Evolutionary conservation across 495 filamentous ascomycete genomes (phyloP).

Genomic region (Pseudomonodictys pantanalensis): DNA sequence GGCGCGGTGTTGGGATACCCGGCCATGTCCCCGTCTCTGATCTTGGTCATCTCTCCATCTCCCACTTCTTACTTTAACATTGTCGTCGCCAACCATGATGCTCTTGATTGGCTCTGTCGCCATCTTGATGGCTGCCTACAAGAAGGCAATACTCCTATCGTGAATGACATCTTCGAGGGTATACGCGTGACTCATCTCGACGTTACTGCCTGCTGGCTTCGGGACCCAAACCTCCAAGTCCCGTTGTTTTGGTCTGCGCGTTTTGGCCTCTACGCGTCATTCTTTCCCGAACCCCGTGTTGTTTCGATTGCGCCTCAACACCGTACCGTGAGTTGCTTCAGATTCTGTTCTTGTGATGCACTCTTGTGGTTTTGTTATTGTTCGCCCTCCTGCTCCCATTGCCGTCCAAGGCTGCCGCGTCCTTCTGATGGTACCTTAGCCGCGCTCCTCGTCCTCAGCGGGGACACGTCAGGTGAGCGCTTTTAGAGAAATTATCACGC

Average conservation of each 20-base stretch:
- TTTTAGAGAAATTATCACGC: no score
- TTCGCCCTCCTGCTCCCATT: background rate
- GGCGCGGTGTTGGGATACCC: constrained; percentile 9
- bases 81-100: background rate
- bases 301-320: constrained; percentile 25
- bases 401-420: no score
- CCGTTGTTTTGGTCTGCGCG: background rate
- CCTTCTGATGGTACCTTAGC: no score
- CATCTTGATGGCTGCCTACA: background rate
- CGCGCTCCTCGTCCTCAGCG: no score
- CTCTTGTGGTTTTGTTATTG: background rate
- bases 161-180: background rate
- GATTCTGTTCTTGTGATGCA: background rate
- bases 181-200: background rate
- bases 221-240: background rate
- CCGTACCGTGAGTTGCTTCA: constrained; percentile 1
- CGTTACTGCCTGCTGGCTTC: background rate
- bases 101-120: background rate
- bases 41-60: background rate
- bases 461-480: no score
- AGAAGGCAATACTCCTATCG: background rate
- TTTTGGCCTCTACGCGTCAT: constrained; percentile 16
- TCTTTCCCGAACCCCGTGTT: constrained; percentile 22
- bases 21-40: background rate
- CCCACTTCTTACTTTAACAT: background rate